Percentiles rank a stretch among this genome's conserved stretches.
These are phyloP conservation scores for Lizonia empirigonia DNA, from an alignment of 2,329 filamentous ascomycete genomes.

Conservation along the genomic window DNA sequence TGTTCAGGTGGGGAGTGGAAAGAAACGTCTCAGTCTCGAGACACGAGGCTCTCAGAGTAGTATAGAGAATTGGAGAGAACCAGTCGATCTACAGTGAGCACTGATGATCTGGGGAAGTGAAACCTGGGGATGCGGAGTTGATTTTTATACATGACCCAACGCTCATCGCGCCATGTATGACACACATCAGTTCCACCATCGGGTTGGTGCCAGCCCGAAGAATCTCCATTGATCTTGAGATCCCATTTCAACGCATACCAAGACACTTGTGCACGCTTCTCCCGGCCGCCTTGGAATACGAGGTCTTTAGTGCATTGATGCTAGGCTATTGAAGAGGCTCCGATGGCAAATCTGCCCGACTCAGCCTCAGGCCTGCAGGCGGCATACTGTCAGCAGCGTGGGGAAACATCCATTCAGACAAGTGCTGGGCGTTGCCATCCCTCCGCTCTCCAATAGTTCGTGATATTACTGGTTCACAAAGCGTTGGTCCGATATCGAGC, in stretches of 20 bases:
- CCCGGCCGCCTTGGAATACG: constrained; percentile 29
- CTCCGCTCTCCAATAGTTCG: constrained; percentile 3
- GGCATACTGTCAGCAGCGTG: constrained; percentile 19
- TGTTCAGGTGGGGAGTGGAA: not conserved
- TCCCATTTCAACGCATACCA: constrained; percentile 28
- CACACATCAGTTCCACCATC: constrained; percentile 8
- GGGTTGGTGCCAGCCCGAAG: constrained; percentile 19
- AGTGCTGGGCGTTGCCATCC: constrained; percentile 24
- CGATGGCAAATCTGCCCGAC: constrained; percentile 17
- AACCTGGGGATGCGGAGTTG: constrained; percentile 25
- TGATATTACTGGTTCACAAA: not conserved
- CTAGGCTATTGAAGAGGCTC: constrained; percentile 18
- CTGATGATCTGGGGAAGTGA: constrained; percentile 34
- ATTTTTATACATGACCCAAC: constrained; percentile 27
- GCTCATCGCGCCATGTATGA: constrained; percentile 1
- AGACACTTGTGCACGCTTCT: constrained; percentile 30
- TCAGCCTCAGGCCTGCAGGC: constrained; percentile 12
- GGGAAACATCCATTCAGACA: constrained; percentile 12
- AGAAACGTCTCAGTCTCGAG: not conserved
- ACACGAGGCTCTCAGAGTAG: constrained; percentile 1
- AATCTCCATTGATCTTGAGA: constrained; percentile 15
- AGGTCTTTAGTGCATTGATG: constrained; percentile 18
- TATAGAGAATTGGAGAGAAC: constrained; percentile 17
- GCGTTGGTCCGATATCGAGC: constrained; percentile 10
- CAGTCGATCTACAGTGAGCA: constrained; percentile 24